These are phyloP conservation scores for Rhododendron simsii DNA, from an alignment of 148 eudicot species.

Conservation along the genomic window DNA sequence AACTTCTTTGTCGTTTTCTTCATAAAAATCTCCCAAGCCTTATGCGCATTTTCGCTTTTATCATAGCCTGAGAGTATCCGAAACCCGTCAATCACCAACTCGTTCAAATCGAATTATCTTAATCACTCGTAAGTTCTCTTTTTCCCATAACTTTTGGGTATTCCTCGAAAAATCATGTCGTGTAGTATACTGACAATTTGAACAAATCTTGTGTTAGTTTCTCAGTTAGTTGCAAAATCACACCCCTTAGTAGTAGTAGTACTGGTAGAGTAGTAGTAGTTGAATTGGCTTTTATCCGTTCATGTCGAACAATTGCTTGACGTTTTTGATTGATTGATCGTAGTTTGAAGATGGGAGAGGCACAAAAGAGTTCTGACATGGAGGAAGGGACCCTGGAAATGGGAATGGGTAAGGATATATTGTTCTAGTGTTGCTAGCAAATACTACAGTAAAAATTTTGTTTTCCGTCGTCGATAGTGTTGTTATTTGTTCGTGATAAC, in stretches of 20 bases:
- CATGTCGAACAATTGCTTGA: not conserved
- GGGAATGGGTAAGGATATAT: conserved; percentile 72
- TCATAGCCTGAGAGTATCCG: not conserved
- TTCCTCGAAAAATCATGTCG: not conserved
- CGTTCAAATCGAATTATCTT: not conserved
- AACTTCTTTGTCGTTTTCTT: conserved; percentile 1
- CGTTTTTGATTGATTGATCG: not conserved
- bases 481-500: not conserved
- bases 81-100: not conserved
- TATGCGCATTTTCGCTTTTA: not conserved
- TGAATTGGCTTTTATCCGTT: not conserved
- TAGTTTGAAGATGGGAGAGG: conserved; percentile 56
- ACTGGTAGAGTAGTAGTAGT: too few relatives aligned
- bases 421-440: conserved; percentile 3
- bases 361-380: conserved; percentile 46
- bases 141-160: not conserved
- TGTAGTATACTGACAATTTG: too few relatives aligned
- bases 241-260: not conserved
- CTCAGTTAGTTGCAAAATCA: not conserved
- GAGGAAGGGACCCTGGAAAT: conserved; percentile 84
- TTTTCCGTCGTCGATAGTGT: not conserved
- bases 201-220: not conserved
- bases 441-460: too few relatives aligned
- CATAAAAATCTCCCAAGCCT: not conserved
- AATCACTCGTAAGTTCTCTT: not conserved